Base-by-base conservation (phyloP, 805 yeast species). In the Wickerhamomyces mucosus region DNA sequence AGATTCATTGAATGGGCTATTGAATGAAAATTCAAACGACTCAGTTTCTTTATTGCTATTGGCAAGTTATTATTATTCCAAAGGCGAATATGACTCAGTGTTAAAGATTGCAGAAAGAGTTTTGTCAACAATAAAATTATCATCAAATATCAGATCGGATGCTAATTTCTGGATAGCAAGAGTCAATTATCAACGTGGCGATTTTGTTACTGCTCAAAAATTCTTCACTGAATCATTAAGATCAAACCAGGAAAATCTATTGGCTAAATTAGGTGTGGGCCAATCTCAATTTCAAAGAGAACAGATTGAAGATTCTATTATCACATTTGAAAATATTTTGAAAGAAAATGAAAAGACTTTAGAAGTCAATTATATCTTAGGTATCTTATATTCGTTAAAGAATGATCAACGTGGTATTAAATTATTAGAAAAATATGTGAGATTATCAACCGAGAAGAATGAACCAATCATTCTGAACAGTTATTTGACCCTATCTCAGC, bases 91-190 rank as follows among this genome's bases (percentile, higher is more conserved):
- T 46, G 71, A 64, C 2, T 46, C 63, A 4, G 84, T 79, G 6
- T 64, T 74, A 37, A 67, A 67, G 29, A 63, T 84, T 14, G 65
- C 78, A 34, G 56, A 63, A 18, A 64, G 67, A 26, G 71, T 78
- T 5, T 53, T 72, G 12, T 51, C 65, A 10, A 43, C 50, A 18
- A 45, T 65, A 0, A 57, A 54, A 15, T 46, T 57, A 15, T 57
- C 74, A 0, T 36, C 63, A 4, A 54, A 57, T 16, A 51, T 76
- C 3, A 47, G 62, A 15, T 69, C 81, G 20, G 88, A 80, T 40
- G 75, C 84, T 3, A 55, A 69, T 29, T 82, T 82, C 45, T 92
- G 96, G 97, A 63, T 77, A 34, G 98, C 85, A 4, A 70, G 97
- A 53, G 77, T 81, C 13, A 64, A 72, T 30, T 88, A 78, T 43